Percentiles rank a stretch among this genome's conserved stretches.
These are phyloP conservation scores for Picochlorum sp. DNA, from an alignment of 139 green algal species.

Conservation along the genomic window DNA sequence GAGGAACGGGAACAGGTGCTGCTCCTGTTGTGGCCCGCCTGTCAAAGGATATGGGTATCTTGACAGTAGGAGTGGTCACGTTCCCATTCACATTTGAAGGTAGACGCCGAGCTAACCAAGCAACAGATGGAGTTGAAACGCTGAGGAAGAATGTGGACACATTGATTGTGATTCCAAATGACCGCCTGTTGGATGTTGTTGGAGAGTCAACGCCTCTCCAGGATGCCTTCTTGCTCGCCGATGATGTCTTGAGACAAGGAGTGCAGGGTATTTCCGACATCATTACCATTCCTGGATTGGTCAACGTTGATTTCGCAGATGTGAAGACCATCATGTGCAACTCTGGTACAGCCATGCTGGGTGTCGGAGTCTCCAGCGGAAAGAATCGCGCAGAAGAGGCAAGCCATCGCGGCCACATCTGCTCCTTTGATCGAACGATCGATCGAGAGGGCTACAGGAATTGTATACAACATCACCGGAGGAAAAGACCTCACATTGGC, in stretches of 20 bases:
- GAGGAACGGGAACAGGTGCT: constrained; percentile 89
- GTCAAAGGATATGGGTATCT: constrained; percentile 78
- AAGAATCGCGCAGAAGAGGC: constrained; percentile 54
- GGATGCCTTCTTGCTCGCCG: constrained; percentile 90
- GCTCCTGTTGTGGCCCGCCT: constrained; percentile 81
- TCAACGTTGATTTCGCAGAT: constrained; percentile 99
- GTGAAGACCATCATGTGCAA: constrained; percentile 94
- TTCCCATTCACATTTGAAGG: constrained; percentile 96
- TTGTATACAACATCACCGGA: constrained; percentile 98
- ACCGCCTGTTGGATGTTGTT: constrained; percentile 86
- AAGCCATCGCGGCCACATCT: constrained; percentile 61
- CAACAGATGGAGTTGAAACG: constrained; percentile 58
- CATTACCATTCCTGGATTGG: constrained; percentile 94
- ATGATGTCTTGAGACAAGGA: constrained; percentile 92
- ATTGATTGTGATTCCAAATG: constrained; percentile 97
- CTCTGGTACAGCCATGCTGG: constrained; percentile 89
- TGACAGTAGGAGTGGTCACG: constrained; percentile 96
- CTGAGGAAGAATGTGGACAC: constrained; percentile 87
- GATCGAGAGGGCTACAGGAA: constrained; percentile 89
- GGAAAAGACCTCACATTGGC: constrained; percentile 84
- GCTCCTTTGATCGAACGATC: constrained; percentile 90
- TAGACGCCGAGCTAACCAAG: constrained; percentile 59
- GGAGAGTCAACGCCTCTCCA: constrained; percentile 70
- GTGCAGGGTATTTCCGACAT: constrained; percentile 97
- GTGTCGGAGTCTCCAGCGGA: constrained; percentile 53